A percentile compares a stretch with the other conserved stretches of the same genome.
phyloP scores from a whole-genome alignment of 2,329 filamentous ascomycete genomes.

The Passalora sequoiae region DNA sequence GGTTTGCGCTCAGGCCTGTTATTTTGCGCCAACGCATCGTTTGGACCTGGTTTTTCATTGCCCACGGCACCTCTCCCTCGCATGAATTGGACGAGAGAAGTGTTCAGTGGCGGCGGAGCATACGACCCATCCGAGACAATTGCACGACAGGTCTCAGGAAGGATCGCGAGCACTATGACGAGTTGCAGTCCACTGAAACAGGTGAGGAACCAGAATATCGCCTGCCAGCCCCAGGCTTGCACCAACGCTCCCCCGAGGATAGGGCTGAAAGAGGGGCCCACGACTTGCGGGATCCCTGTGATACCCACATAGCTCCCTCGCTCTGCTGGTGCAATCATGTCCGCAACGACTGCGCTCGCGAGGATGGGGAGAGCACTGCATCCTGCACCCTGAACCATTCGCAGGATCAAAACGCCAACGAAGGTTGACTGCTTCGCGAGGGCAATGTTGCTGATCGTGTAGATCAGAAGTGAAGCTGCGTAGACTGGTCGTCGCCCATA shows the following conservation, averaged over 20 bases:
- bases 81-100: background rate
- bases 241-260: conserved; percentile 36
- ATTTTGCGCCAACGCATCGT: conserved; percentile 30
- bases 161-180: conserved; percentile 24
- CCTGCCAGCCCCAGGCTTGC: conserved; percentile 32
- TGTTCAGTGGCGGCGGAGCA: conserved; percentile 16
- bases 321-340: conserved; percentile 31
- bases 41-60: background rate
- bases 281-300: conserved; percentile 25
- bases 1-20: too few relatives aligned
- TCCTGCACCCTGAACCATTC: conserved; percentile 35
- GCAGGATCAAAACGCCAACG: conserved; percentile 37
- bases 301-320: conserved; percentile 37
- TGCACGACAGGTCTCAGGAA: conserved; percentile 37
- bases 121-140: conserved; percentile 36
- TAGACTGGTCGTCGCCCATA: conserved; percentile 40
- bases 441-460: conserved; percentile 38
- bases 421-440: conserved; percentile 38
- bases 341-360: conserved; percentile 33
- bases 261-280: conserved; percentile 14
- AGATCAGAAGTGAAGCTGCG: conserved; percentile 38
- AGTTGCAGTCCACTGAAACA: conserved; percentile 19
- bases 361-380: background rate
- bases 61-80: background rate
- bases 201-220: conserved; percentile 44